These are phyloP conservation scores for Linanthus parryae DNA, from an alignment of 148 eudicot species.

Conservation along the genomic window DNA sequence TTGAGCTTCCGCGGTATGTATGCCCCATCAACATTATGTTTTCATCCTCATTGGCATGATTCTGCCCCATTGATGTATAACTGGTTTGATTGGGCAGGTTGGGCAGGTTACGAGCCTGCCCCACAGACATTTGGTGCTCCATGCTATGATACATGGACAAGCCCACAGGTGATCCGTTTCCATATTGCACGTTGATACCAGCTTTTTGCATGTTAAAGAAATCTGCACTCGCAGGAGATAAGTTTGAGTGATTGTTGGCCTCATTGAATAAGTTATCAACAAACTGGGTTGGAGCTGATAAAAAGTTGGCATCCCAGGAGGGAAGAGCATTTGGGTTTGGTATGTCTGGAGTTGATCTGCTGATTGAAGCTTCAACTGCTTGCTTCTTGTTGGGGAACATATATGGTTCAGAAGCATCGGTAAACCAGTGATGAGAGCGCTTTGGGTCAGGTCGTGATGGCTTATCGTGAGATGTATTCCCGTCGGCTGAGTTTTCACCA, in stretches of 20 bases:
- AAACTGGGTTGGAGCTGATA: slow-evolving; percentile 33
- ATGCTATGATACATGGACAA: slow-evolving; percentile 33
- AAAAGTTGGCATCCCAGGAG: slow-evolving; percentile 35
- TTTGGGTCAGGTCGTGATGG: slow-evolving; percentile 31
- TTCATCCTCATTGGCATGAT: slow-evolving; percentile 25
- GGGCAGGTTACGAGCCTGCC: slow-evolving; percentile 17
- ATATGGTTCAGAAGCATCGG: slow-evolving; percentile 35
- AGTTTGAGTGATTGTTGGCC: slow-evolving; percentile 13
- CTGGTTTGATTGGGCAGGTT: slow-evolving; percentile 17
- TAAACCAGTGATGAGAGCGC: slow-evolving; percentile 42
- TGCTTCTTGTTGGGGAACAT: slow-evolving; percentile 49
- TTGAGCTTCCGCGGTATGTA: slow-evolving; percentile 20
- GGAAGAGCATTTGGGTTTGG: slow-evolving; percentile 11
- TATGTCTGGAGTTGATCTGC: slow-evolving; percentile 23
- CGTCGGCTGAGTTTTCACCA: slow-evolving; percentile 26
- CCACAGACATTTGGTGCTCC: slow-evolving; percentile 25
- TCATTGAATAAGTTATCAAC: slow-evolving; percentile 41
- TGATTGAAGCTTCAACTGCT: slow-evolving; percentile 24
- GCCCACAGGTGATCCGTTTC: slow-evolving; percentile 30
- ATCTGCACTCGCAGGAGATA: slow-evolving; percentile 19
- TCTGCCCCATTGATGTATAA: slow-evolving; percentile 30
- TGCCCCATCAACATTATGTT: slow-evolving; percentile 21
- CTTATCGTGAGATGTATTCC: slow-evolving; percentile 29
- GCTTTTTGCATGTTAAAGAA: slow-evolving; percentile 15
- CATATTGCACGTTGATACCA: slow-evolving; percentile 22